phyloP scores from a whole-genome alignment of 352 stramenopile genomes.

The Phytopythium vexans region DNA sequence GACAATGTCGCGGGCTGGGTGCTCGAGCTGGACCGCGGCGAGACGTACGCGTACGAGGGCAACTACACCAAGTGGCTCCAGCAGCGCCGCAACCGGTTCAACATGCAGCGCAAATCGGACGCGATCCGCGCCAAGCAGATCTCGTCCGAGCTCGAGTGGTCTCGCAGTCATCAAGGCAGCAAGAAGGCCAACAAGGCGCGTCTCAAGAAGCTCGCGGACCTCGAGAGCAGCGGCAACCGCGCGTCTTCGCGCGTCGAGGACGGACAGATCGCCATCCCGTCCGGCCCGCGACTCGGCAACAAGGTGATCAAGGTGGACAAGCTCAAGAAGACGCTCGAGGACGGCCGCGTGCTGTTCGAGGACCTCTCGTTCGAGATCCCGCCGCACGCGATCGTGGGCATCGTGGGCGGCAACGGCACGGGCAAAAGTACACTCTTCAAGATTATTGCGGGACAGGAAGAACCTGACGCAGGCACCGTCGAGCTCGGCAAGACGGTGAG shows the following conservation, averaged over 20 bases:
- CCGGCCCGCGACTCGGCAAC: conserved; percentile 90
- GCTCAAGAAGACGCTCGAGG: conserved; percentile 68
- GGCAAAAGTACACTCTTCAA: conserved; percentile 97
- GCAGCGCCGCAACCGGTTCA: conserved; percentile 92
- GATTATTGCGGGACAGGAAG: conserved; percentile 92
- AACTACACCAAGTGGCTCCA: conserved; percentile 98
- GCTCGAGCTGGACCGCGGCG: conserved; percentile 95
- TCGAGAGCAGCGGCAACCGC: conserved; percentile 68
- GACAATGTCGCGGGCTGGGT: conserved; percentile 98
- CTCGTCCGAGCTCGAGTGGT: conserved; percentile 93
- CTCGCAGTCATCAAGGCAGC: conserved; percentile 77
- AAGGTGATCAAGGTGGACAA: conserved; percentile 88
- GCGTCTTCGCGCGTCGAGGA: conserved; percentile 72
- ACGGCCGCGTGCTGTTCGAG: conserved; percentile 89
- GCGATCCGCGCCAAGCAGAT: conserved; percentile 91
- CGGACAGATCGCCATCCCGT: conserved; percentile 89
- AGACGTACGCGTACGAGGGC: conserved; percentile 97
- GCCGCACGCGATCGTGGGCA: conserved; percentile 94
- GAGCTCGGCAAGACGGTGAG: conserved; percentile 78
- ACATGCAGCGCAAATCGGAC: conserved; percentile 93
- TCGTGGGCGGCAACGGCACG: conserved; percentile 97
- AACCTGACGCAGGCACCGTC: conserved; percentile 72
- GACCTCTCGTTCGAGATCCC: conserved; percentile 94
- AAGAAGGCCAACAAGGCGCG: conserved; percentile 92
- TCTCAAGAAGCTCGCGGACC: conserved; percentile 89